phyloP scores from a whole-genome alignment of 1,284 basidiomycete genomes.

The Leccinum colubrinum region DNA sequence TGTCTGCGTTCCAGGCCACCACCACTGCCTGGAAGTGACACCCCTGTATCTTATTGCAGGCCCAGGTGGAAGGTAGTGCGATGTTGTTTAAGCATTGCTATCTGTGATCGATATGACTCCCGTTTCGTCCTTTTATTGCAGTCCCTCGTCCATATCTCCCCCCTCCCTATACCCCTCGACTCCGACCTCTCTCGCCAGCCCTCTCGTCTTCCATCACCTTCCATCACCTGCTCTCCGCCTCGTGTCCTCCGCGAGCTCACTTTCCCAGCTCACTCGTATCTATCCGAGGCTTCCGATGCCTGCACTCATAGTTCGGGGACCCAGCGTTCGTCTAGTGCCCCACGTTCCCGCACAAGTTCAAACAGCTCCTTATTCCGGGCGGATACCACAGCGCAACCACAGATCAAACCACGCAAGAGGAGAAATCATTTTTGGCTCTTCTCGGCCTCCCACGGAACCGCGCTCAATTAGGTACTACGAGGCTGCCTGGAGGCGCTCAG shows the following conservation, averaged over 20 bases:
- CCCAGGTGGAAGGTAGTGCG: no score
- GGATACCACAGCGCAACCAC: conserved; percentile 8
- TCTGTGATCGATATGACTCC: no score
- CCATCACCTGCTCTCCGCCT: conserved; percentile 20
- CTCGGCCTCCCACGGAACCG: conserved; percentile 47
- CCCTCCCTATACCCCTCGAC: conserved; percentile 35
- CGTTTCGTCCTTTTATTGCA: no score
- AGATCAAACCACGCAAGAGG: conserved; percentile 15
- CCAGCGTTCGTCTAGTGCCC: neutral
- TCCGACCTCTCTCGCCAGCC: conserved; percentile 32
- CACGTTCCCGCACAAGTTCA: conserved; percentile 43
- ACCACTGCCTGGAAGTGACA: conserved; percentile 37
- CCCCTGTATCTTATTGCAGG: no score
- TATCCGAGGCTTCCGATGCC: conserved; percentile 18
- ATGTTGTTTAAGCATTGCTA: no score
- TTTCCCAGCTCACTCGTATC: conserved; percentile 52
- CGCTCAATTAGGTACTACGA: conserved; percentile 51
- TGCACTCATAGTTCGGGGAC: conserved; percentile 3
- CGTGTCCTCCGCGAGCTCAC: conserved; percentile 54
- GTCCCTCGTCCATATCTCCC: no score
- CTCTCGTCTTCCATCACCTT: conserved; percentile 21
- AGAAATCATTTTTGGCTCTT: conserved; percentile 25
- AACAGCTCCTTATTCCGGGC: conserved; percentile 23
- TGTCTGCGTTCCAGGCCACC: conserved; percentile 83
- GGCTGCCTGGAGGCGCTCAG: conserved; percentile 49